Evolutionary conservation across 495 filamentous ascomycete species (phyloP).

Genomic region (Neurospora sp.): DNA sequence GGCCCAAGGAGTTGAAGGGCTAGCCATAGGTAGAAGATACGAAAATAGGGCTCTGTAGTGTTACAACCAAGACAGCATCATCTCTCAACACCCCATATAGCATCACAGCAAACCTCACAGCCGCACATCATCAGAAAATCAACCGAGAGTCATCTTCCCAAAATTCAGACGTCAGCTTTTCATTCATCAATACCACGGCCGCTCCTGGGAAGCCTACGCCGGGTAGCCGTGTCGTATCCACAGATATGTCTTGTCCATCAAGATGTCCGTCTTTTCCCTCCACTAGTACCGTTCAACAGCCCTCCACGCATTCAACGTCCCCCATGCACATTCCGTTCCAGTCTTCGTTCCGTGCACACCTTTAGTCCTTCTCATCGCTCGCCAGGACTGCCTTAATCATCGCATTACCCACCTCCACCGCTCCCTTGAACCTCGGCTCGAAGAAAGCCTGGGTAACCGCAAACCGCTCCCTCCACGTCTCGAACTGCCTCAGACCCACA

Average conservation of each 20-base stretch:
- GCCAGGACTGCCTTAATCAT: conserved; percentile 96
- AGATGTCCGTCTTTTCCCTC: not conserved
- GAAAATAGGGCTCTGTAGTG: not conserved
- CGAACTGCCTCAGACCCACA: conserved; percentile 81
- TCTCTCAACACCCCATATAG: not conserved
- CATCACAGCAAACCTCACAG: not conserved
- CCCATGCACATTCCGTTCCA: not conserved
- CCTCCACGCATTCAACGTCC: not conserved
- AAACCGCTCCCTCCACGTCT: conserved; percentile 82
- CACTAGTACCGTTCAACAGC: not conserved
- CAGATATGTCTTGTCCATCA: not conserved
- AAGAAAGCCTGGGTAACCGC: conserved; percentile 85
- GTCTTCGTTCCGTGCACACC: not conserved
- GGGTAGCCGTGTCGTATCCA: not conserved
- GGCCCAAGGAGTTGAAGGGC: not conserved
- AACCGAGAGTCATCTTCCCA: not conserved
- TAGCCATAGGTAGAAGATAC: not conserved
- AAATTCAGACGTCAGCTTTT: not conserved
- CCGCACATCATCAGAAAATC: not conserved
- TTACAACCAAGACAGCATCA: not conserved
- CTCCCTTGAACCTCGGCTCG: conserved; percentile 75
- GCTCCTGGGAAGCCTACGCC: not conserved
- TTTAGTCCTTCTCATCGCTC: conserved; percentile 37
- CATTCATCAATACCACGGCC: not conserved
- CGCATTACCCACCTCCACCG: conserved; percentile 77